A percentile compares a stretch with the other conserved stretches of the same genome.
Conservation (phyloP, 2,329 filamentous ascomycete species). For the Paraphaeosphaeria sporulosa region DNA sequence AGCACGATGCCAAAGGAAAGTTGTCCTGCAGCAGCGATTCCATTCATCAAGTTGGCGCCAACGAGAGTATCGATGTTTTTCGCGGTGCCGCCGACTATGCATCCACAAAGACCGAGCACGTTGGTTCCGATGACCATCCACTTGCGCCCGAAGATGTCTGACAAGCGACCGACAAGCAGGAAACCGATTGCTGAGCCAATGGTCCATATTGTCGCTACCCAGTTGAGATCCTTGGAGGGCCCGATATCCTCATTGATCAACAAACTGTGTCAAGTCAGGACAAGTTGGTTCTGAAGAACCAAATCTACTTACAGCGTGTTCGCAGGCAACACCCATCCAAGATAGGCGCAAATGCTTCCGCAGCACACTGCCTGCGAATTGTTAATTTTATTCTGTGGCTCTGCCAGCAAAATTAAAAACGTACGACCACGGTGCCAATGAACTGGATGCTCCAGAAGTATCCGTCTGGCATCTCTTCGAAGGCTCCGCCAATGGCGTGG, state of each 20-base stretch:
- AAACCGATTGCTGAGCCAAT: conserved; percentile 32
- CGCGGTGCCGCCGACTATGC: conserved; percentile 39
- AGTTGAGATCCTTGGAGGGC: conserved; percentile 34
- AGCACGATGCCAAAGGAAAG: conserved; percentile 37
- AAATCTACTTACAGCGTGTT: conserved; percentile 32
- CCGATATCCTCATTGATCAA: conserved; percentile 39
- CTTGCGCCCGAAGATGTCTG: conserved; percentile 36
- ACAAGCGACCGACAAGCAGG: conserved; percentile 33
- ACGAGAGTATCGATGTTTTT: conserved; percentile 41
- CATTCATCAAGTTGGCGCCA: conserved; percentile 38
- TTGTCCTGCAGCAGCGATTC: conserved; percentile 37
- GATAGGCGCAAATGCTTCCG: conserved; percentile 36
- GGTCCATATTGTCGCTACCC: conserved; percentile 40
- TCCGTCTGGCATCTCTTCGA: conserved; percentile 51
- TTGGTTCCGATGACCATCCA: conserved; percentile 33
- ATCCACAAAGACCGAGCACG: conserved; percentile 30
- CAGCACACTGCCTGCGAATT: conserved; percentile 30
- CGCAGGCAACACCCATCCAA: conserved; percentile 39
- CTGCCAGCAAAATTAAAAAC: conserved; percentile 11
- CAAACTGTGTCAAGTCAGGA: conserved; percentile 11
- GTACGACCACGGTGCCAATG: conserved; percentile 50
- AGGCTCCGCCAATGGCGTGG: conserved; percentile 53
- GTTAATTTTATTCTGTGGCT: neutral
- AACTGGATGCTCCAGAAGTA: conserved; percentile 54
- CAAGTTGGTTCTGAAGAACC: neutral